Conservation (phyloP, 805 yeast genomes). For the Yueomyces sinensis region DNA sequence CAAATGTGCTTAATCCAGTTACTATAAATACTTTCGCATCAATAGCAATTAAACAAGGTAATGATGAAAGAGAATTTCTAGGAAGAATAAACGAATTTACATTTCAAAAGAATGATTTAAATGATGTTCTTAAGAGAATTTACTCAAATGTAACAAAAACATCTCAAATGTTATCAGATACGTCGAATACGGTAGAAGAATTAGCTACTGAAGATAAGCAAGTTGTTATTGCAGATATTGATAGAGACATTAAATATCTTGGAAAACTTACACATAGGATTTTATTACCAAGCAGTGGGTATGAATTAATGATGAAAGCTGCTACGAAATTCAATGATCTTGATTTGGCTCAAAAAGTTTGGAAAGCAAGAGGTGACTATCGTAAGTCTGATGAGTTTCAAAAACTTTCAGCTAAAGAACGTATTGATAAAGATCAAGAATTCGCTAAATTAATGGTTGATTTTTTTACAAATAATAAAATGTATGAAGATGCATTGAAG, state of each 20-base stretch:
- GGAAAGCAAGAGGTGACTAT: conserved; percentile 70
- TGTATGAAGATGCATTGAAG: conserved; percentile 56
- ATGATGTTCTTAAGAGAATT: conserved; percentile 4
- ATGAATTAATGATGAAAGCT: conserved; percentile 51
- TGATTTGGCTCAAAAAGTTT: conserved; percentile 48
- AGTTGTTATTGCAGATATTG: not conserved
- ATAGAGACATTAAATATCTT: conserved; percentile 5
- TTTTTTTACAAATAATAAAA: conserved; percentile 40
- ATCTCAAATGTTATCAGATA: too few relatives aligned
- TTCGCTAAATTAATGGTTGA: conserved; percentile 66
- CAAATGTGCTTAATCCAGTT: conserved; percentile 9
- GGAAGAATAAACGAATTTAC: conserved; percentile 16
- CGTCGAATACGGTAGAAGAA: too few relatives aligned
- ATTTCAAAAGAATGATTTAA: conserved; percentile 13
- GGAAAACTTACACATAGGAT: conserved; percentile 20
- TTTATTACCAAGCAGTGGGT: conserved; percentile 35
- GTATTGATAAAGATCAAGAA: conserved; percentile 11
- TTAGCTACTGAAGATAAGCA: not conserved
- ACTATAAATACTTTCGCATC: conserved; percentile 15
- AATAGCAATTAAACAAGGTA: conserved; percentile 14
- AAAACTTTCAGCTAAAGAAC: conserved; percentile 35
- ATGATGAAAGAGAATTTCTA: conserved; percentile 15
- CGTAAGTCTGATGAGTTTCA: conserved; percentile 44
- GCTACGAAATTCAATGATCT: conserved; percentile 43
- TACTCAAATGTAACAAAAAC: conserved; percentile 1